These are phyloP conservation scores for Wickerhamiella allomyrinae DNA, from an alignment of 805 yeast species.

Conservation along the genomic window DNA sequence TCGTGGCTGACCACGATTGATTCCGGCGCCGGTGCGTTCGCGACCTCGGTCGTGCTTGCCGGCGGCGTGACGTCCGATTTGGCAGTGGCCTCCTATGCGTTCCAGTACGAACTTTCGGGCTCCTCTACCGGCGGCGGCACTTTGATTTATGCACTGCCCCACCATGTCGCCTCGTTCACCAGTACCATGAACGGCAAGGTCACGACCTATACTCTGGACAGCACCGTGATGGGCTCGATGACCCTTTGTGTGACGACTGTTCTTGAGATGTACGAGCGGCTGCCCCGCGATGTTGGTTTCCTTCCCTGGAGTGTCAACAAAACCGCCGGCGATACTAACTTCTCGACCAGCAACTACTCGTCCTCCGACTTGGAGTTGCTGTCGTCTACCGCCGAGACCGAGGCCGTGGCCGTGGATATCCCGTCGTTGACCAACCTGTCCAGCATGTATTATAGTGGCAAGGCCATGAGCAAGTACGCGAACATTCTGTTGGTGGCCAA, in stretches of 20 bases:
- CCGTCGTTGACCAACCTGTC: slow-evolving; percentile 44
- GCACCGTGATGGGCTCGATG: slow-evolving; percentile 35
- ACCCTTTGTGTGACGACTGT: slow-evolving; percentile 25
- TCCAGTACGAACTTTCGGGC: slow-evolving; percentile 39
- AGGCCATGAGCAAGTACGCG: slow-evolving; percentile 77
- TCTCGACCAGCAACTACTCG: slow-evolving; percentile 30
- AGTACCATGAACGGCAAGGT: slow-evolving; percentile 23
- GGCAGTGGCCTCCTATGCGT: slow-evolving; percentile 32
- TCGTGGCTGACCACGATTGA: slow-evolving; percentile 35
- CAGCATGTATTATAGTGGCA: slow-evolving; percentile 88
- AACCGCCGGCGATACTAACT: slow-evolving; percentile 20
- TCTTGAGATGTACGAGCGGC: slow-evolving; percentile 24
- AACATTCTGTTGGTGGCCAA: slow-evolving; percentile 63
- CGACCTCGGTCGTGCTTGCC: slow-evolving; percentile 33
- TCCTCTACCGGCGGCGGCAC: slow-evolving; percentile 30
- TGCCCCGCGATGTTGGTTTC: slow-evolving; percentile 34
- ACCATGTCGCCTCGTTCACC: slow-evolving; percentile 38
- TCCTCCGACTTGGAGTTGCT: slow-evolving; percentile 30
- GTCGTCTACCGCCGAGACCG: slow-evolving; percentile 34
- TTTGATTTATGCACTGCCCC: slow-evolving; percentile 54
- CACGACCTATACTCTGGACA: slow-evolving; percentile 27
- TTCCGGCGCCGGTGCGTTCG: slow-evolving; percentile 56
- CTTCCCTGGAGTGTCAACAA: slow-evolving; percentile 39
- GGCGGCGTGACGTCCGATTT: slow-evolving; percentile 32
- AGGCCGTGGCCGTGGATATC: slow-evolving; percentile 37